Base-by-base conservation (phyloP, 306 rosid species). In the Lathyrus aphaca region DNA sequence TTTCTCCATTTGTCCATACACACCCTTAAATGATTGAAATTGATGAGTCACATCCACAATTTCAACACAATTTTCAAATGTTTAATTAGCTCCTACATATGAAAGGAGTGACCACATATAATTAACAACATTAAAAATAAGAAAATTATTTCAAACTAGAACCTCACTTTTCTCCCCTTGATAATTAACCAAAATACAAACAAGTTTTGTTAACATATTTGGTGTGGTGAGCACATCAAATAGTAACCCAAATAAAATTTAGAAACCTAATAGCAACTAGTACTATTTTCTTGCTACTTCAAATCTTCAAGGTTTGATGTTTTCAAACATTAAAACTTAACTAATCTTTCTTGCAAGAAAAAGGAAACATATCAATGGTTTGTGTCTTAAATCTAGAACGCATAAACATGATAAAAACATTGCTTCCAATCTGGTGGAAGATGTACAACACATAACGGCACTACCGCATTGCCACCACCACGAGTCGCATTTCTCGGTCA, bases 401-500 rank as follows among this genome's bases (percentile, higher is more conserved):
- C 18, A 69, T 59, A 40, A 8, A 73, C 9, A 66, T 27, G 68
- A 59, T 64, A 64, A 64, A 42, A 32, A 69, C 38, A 73, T 72
- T 69, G 74, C 75, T 73, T 69, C 81, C 39, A 49, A 59, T 69
- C 79, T 30, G 49, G 64, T 62, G 72, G 75, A 84, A 74, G 86
- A 75, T 78, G 80, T 80, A 85, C 82, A 83, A 73, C 74, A 61
- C 69, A 74, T 32, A 75, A 66, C 61, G 71, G 51, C 75, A 46
- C 75, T 64, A 66, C 65, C 77, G 76, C 54, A 65, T 17, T 13
- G 62, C 65, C 63, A 40, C 45, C 63, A 15, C 62, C 71, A 67
- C 51, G 11, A n/a, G 76, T 42, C 61, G 45, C 58, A 14, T 37
- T 62, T 66, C 27, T 1, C 15, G 35, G 25, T 44, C 8, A 30